These are phyloP conservation scores for Xerophyta viscosa DNA, from an alignment of 106 monocot genomes.

Conservation along the genomic window DNA sequence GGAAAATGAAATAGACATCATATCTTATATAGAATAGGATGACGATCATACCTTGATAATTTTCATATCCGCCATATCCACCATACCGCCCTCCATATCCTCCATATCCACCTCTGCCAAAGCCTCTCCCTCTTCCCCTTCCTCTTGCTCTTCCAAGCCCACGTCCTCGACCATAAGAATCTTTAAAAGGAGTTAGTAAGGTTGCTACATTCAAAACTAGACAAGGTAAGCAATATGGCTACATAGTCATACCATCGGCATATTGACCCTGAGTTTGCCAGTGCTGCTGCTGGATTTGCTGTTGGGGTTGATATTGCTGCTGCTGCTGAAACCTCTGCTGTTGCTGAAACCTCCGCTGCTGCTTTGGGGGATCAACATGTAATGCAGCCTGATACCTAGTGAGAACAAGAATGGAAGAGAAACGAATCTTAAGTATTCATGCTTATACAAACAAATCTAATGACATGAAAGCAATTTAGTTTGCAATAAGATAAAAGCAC, in stretches of 20 bases:
- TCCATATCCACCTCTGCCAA: neutral
- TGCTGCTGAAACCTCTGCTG: no score
- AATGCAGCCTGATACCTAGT: constrained; percentile 72
- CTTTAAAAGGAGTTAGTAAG: constrained; percentile 8
- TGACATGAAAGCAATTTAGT: no score
- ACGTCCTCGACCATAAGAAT: constrained; percentile 63
- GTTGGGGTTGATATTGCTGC: constrained; percentile 15
- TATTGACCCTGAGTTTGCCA: constrained; percentile 30
- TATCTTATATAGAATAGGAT: neutral
- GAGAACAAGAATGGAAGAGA: neutral
- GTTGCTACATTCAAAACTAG: neutral
- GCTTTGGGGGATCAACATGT: constrained; percentile 41
- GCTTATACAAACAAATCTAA: neutral
- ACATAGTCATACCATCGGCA: constrained; percentile 27
- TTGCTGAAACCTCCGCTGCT: constrained; percentile 29
- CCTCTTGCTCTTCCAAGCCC: constrained; percentile 71
- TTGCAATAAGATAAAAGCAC: no score
- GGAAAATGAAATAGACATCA: no score
- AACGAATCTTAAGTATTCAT: neutral
- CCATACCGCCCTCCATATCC: constrained; percentile 6
- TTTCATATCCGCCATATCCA: neutral
- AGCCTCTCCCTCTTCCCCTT: constrained; percentile 49
- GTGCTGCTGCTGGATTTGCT: constrained; percentile 16
- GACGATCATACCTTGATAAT: constrained; percentile 1
- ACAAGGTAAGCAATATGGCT: no score